Percentiles rank a stretch among this genome's conserved stretches.
Conservation (phyloP, 257 asterid genomes). For the Thymus mandschuricus region DNA sequence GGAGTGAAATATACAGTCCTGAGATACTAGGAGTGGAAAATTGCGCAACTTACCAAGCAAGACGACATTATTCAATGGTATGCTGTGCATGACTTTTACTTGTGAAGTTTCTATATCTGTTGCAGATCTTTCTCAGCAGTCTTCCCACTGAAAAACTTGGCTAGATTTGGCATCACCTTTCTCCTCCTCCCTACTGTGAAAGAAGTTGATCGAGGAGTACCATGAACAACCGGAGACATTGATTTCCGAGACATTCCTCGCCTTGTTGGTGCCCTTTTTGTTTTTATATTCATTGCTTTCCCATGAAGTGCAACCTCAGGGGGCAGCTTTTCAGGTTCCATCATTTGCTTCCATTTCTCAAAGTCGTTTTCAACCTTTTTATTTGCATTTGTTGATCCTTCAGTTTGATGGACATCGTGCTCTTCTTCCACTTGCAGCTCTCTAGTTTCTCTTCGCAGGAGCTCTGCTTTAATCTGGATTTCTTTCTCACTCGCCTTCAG, state of each 20-base stretch:
- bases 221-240: slow-evolving; percentile 50
- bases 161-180: slow-evolving; percentile 62
- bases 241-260: slow-evolving; percentile 51
- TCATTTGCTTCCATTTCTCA: slow-evolving; percentile 50
- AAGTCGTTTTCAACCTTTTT: slow-evolving; percentile 45
- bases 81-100: slow-evolving; percentile 21
- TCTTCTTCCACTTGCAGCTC: slow-evolving; percentile 57
- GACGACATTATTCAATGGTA: slow-evolving; percentile 9
- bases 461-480: slow-evolving; percentile 57
- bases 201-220: slow-evolving; percentile 49
- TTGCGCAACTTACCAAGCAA: slow-evolving; percentile 26
- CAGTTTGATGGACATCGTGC: slow-evolving; percentile 37
- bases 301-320: slow-evolving; percentile 34
- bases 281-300: slow-evolving; percentile 46
- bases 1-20: slow-evolving; percentile 27
- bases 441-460: slow-evolving; percentile 50
- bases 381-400: slow-evolving; percentile 40
- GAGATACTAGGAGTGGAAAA: slow-evolving; percentile 18
- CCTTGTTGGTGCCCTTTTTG: slow-evolving; percentile 48
- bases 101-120: slow-evolving; percentile 22
- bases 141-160: slow-evolving; percentile 56
- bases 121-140: slow-evolving; percentile 31
- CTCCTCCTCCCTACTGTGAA: slow-evolving; percentile 60
- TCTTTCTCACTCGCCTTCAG: slow-evolving; percentile 81
- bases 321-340: slow-evolving; percentile 39